Evolutionary conservation across 177 flowering plant genomes (phyloP).

Genomic region (Telopea speciosissima): DNA sequence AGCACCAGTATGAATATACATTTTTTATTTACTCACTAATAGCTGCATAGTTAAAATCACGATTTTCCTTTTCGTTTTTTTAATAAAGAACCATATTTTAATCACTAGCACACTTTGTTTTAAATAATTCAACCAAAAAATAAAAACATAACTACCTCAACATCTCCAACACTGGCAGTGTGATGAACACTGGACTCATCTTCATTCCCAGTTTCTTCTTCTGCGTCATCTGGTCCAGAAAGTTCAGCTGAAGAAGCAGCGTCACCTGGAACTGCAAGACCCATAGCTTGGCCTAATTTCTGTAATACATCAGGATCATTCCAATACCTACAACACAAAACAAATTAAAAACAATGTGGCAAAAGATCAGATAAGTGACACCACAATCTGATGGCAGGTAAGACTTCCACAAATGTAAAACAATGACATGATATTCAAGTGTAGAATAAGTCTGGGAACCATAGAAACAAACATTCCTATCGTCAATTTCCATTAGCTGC

Average conservation of each 20-base stretch:
- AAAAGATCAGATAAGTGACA: neutral
- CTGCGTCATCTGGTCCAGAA: conserved; percentile 56
- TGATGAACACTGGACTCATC: conserved; percentile 84
- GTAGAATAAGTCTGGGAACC: too few relatives aligned
- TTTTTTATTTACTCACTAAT: too few relatives aligned
- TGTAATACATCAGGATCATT: conserved; percentile 86
- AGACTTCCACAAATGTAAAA: neutral
- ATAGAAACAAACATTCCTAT: too few relatives aligned
- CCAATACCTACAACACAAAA: conserved; percentile 66
- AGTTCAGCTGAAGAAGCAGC: conserved; percentile 50
- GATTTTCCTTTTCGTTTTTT: too few relatives aligned
- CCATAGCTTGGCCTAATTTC: conserved; percentile 95
- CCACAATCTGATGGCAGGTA: neutral
- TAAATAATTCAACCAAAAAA: neutral
- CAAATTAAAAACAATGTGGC: neutral
- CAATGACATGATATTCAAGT: neutral
- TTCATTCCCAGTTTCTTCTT: conserved; percentile 58
- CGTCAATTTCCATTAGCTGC: too few relatives aligned
- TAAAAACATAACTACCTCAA: conserved; percentile 48
- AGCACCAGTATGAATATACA: too few relatives aligned
- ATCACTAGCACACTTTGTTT: neutral
- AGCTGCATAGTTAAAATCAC: too few relatives aligned
- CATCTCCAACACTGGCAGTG: conserved; percentile 94
- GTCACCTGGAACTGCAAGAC: conserved; percentile 65
- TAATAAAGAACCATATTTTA: too few relatives aligned